These are phyloP conservation scores for Mortierella sp. DNA, from an alignment of 371 early-diverging fungal genomes.

Conservation along the genomic window DNA sequence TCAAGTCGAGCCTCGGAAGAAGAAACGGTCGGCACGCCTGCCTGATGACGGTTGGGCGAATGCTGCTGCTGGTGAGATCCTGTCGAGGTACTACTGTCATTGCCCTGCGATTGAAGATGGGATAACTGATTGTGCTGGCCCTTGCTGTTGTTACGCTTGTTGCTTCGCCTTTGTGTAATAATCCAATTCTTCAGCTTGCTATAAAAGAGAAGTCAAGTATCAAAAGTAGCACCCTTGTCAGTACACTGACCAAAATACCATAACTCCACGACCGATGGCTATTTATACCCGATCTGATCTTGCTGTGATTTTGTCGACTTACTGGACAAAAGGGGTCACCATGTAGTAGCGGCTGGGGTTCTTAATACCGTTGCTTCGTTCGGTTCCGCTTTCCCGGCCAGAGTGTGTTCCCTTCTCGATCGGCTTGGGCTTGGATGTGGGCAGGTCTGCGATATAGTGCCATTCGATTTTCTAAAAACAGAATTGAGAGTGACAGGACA, in stretches of 20 bases:
- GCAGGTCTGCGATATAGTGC: constrained; percentile 59
- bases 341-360: constrained; percentile 68
- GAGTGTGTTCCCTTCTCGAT: constrained; percentile 50
- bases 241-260: not conserved
- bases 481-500: not conserved
- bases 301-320: constrained; percentile 22
- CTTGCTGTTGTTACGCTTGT: constrained; percentile 33
- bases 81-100: constrained; percentile 9
- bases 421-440: constrained; percentile 57
- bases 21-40: constrained; percentile 17
- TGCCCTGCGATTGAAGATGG: constrained; percentile 25
- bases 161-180: constrained; percentile 31
- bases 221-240: not conserved
- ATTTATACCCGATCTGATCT: not conserved
- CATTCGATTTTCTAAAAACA: constrained; percentile 61
- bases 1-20: constrained; percentile 33
- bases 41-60: constrained; percentile 3
- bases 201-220: not conserved
- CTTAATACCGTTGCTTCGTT: constrained; percentile 30
- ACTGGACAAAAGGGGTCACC: constrained; percentile 79
- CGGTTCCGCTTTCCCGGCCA: constrained; percentile 56
- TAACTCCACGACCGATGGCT: not conserved
- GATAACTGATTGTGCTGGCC: constrained; percentile 20
- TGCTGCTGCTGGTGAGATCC: constrained; percentile 7
- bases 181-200: constrained; percentile 57